These are phyloP conservation scores for Glycyrrhiza uralensis DNA, from an alignment of 306 rosid species.

Conservation along the genomic window DNA sequence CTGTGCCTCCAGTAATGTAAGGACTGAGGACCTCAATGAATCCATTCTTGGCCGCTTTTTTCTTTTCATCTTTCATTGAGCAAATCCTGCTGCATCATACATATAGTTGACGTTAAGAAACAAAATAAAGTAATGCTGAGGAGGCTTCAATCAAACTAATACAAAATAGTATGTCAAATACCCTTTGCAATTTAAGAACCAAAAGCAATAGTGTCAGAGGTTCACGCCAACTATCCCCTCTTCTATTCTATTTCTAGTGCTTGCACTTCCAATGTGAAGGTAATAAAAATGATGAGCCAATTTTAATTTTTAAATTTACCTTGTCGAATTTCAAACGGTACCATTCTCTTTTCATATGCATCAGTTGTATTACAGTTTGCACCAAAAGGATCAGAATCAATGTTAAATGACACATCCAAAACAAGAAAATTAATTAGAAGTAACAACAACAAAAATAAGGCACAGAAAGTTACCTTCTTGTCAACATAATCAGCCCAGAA, in stretches of 20 bases:
- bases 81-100: background rate
- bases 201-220: background rate
- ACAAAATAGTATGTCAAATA: background rate
- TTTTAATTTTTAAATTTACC: background rate
- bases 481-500: too few species aligned
- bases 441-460: background rate
- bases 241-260: background rate
- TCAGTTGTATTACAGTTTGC: background rate
- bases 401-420: background rate
- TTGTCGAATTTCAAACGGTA: background rate
- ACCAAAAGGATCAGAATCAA: background rate
- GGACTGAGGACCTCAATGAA: too few species aligned
- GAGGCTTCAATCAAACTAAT: background rate
- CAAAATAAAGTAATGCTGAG: background rate
- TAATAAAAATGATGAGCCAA: background rate
- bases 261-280: background rate
- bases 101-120: background rate
- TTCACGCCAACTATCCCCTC: background rate
- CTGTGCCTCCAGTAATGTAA: too few species aligned
- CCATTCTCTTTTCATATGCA: background rate
- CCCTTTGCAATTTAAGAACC: background rate
- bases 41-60: background rate
- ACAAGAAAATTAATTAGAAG: background rate
- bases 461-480: background rate
- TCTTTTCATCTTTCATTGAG: background rate